These are phyloP conservation scores for Boletellus sp. DNA, from an alignment of 768 basidiomycete species.

Conservation along the genomic window DNA sequence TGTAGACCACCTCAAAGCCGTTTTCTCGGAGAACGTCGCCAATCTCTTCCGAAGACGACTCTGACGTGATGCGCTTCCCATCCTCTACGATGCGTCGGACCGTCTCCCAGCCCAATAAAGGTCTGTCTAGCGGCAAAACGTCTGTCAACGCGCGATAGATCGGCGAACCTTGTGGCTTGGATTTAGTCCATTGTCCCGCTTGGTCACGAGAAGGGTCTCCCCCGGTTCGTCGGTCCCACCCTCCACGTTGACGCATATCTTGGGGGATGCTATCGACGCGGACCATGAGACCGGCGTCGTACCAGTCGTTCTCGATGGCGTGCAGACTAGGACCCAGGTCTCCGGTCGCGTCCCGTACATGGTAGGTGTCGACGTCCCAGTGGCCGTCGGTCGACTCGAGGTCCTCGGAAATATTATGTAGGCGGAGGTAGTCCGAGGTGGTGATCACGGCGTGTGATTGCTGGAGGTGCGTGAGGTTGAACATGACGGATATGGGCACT, in stretches of 20 bases:
- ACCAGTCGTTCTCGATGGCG: conserved; percentile 36
- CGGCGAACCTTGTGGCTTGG: conserved; percentile 8
- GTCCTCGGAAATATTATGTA: conserved; percentile 34
- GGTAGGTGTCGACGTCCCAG: conserved; percentile 37
- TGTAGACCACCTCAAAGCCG: conserved; percentile 41
- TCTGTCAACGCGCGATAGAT: conserved; percentile 18
- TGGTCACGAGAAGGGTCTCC: conserved; percentile 12
- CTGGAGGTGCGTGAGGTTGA: conserved; percentile 40
- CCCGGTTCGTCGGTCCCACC: conserved; percentile 19
- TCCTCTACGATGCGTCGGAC: conserved; percentile 21
- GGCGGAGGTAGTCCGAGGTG: conserved; percentile 39
- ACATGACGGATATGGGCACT: conserved; percentile 37
- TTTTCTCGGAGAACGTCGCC: conserved; percentile 33
- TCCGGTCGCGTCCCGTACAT: conserved; percentile 19
- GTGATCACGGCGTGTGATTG: conserved; percentile 37
- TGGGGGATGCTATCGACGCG: conserved; percentile 37
- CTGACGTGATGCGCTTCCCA: conserved; percentile 17
- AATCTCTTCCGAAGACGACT: conserved; percentile 27
- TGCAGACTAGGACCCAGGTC: conserved; percentile 22
- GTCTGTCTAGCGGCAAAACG: conserved; percentile 6
- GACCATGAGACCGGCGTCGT: conserved; percentile 32
- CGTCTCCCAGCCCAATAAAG: conserved; percentile 23
- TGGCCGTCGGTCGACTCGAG: conserved; percentile 36
- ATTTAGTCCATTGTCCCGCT: conserved; percentile 20
- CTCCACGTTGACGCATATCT: conserved; percentile 32